Conservation (phyloP, 2,329 filamentous ascomycete species). For the Colletotrichum cuscutae region DNA sequence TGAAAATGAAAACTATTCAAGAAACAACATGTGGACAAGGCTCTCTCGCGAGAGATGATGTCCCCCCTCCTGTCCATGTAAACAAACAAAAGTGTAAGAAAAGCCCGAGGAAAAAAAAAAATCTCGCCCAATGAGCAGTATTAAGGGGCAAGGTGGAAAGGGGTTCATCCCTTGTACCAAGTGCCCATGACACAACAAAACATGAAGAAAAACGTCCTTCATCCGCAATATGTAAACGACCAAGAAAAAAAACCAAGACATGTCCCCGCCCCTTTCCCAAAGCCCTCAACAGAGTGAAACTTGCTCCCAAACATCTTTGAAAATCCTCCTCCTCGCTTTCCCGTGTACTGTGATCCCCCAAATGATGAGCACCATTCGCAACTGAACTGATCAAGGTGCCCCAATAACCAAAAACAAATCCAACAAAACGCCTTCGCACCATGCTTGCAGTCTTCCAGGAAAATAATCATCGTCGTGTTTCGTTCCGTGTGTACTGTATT, state of each 20-base stretch:
- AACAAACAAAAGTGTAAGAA: neutral
- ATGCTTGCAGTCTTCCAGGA: neutral
- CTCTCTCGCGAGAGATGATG: conserved; percentile 22
- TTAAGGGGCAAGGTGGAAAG: too few species aligned
- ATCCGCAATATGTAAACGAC: too few species aligned
- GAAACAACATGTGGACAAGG: neutral
- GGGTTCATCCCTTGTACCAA: neutral
- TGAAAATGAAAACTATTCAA: neutral
- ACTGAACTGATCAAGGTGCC: neutral
- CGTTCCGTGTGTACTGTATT: neutral
- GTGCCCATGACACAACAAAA: neutral
- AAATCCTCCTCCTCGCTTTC: neutral
- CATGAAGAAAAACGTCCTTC: neutral
- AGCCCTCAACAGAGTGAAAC: too few species aligned
- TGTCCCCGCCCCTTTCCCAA: too few species aligned
- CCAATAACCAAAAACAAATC: neutral
- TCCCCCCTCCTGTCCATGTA: conserved; percentile 1
- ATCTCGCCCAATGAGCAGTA: neutral
- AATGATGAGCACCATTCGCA: neutral
- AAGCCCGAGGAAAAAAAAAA: neutral
- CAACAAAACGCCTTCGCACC: neutral
- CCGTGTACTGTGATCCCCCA: conserved; percentile 7
- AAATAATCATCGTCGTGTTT: conserved; percentile 5
- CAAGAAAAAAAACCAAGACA: too few species aligned
- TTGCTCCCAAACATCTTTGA: too few species aligned